Evolutionary conservation across 2,329 filamentous ascomycete genomes (phyloP), one percentile per base, ranked within the genome.

Genomic region (Blastomyces parvus): DNA sequence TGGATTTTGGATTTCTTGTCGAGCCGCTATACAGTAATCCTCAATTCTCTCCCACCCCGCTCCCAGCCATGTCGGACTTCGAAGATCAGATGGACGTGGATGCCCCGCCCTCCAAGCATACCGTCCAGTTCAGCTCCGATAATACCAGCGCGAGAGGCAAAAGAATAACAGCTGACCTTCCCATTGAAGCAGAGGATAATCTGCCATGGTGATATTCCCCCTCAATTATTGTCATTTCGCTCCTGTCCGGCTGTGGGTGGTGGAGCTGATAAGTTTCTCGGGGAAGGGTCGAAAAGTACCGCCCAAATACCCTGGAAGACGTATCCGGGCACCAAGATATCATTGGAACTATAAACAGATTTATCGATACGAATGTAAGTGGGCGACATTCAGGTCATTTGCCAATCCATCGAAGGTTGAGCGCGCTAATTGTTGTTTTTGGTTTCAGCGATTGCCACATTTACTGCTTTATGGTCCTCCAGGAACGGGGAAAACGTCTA

Each of bases 291-390:
- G 94, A 99, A 74, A 99, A 99, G 73, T 99, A 97, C 78, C 86
- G 94, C 61, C 94, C 94, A 22, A 87, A 87, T 66, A 91, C 89
- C 1, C 85, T 99, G 56, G 86, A 88, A 69, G 94, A 99, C 76
- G 94, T 99, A 64, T 96, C 91, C 2, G 94, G 94, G 25, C 94
- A 99, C 76, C 89, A 97, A 73, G 94, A 99, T 77, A 97, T 99
- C 72, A 86, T 99, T 67, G 87, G 92, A 4, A 99, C 94, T 1
- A 96, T 99, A 79, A 97, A 97, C 82, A 94, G 92, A 75, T 99
- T 99, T 71, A 86, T 99, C 73, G 92, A 97, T 73, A 85, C 90
- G 63, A 97, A 99, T 78, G 84, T 86, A 76, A 38, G 76, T 13
- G n/a, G 33, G 33, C 33, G 33, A 36, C 7, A 25, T 38, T 14